phyloP scores from a whole-genome alignment of 208 protist genomes.

The Leishmania mexicana region DNA sequence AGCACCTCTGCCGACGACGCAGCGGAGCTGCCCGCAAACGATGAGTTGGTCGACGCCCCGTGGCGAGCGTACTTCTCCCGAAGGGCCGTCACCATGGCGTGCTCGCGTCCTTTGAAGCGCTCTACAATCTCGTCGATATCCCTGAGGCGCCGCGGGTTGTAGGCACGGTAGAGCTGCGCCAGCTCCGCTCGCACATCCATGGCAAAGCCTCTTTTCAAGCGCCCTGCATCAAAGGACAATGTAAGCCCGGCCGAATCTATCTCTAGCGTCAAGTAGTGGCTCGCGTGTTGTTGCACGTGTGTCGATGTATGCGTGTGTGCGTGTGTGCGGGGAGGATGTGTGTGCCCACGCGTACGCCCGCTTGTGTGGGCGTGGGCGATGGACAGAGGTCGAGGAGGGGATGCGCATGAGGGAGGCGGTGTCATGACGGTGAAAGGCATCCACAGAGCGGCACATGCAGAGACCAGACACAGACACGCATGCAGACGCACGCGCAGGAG shows the following conservation, averaged over 20 bases:
- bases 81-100: constrained; percentile 45
- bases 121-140: constrained; percentile 50
- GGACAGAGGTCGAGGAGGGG: background rate
- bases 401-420: background rate
- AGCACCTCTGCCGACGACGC: background rate
- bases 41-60: background rate
- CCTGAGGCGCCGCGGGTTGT: constrained; percentile 63
- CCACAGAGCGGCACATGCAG: background rate
- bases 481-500: background rate
- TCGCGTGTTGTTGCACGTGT: background rate
- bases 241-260: background rate
- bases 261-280: background rate
- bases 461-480: background rate
- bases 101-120: constrained; percentile 59
- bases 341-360: background rate
- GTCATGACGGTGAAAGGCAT: background rate
- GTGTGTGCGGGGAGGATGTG: background rate
- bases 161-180: constrained; percentile 43
- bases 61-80: constrained; percentile 38
- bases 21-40: background rate
- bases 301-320: background rate
- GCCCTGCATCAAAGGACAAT: background rate
- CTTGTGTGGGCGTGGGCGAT: background rate
- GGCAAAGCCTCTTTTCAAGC: background rate
- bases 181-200: constrained; percentile 56